phyloP scores from a whole-genome alignment of 1,284 basidiomycete genomes.

The Ceratobasidium sp. region DNA sequence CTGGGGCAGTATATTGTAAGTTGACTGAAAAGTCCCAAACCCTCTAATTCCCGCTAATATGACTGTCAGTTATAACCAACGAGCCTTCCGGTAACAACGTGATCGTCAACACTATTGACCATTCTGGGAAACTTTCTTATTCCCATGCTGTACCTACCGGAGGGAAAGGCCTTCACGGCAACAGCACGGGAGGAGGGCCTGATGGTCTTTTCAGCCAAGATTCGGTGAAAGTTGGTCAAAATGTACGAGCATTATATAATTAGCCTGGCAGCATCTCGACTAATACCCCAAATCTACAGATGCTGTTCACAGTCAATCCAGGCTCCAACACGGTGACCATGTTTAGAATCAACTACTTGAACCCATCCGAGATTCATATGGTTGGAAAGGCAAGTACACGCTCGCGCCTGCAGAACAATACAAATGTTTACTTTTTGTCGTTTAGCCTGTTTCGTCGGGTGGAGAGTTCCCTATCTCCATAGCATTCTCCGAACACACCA shows the following conservation, averaged over 20 bases:
- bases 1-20: slow-evolving; percentile 43
- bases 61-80: slow-evolving; percentile 54
- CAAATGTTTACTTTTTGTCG: background rate
- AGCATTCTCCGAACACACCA: slow-evolving; percentile 56
- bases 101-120: slow-evolving; percentile 51
- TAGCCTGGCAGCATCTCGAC: too few relatives aligned
- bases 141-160: slow-evolving; percentile 55
- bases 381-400: slow-evolving; percentile 55
- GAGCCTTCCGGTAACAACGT: slow-evolving; percentile 53
- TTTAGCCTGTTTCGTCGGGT: slow-evolving; percentile 46
- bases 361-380: slow-evolving; percentile 57
- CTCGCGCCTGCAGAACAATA: slow-evolving; percentile 49
- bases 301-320: slow-evolving; percentile 60
- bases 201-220: slow-evolving; percentile 63
- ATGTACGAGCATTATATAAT: too few relatives aligned
- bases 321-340: slow-evolving; percentile 62
- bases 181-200: slow-evolving; percentile 52
- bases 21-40: background rate
- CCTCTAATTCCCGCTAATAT: slow-evolving; percentile 36
- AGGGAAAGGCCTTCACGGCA: slow-evolving; percentile 59
- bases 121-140: slow-evolving; percentile 53
- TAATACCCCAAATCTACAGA: slow-evolving; percentile 41
- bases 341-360: slow-evolving; percentile 59
- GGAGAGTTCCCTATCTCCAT: slow-evolving; percentile 64
- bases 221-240: slow-evolving; percentile 58